A percentile compares a stretch with the other conserved stretches of the same genome.
phyloP scores from a whole-genome alignment of 257 asterid genomes.

The Eustoma russellianum region DNA sequence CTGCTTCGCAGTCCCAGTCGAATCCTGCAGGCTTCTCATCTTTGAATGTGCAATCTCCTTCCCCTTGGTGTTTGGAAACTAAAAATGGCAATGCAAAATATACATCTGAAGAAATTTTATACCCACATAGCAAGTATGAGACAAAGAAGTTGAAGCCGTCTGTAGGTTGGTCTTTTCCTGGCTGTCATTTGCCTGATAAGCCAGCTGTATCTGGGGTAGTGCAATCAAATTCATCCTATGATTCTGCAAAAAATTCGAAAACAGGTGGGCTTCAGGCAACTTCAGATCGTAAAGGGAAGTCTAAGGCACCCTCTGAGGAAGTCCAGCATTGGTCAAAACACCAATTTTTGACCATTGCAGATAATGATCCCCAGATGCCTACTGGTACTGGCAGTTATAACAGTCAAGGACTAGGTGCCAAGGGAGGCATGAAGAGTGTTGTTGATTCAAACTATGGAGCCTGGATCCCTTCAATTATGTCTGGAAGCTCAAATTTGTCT shows the following conservation, averaged over 20 bases:
- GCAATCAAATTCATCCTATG: no score
- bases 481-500: constrained; percentile 17
- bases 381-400: constrained; percentile 2
- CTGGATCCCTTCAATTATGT: constrained; percentile 12
- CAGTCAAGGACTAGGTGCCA: background rate
- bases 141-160: constrained; percentile 18
- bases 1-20: constrained; percentile 17
- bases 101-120: constrained; percentile 16
- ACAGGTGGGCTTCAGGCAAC: no score
- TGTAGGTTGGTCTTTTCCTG: constrained; percentile 15
- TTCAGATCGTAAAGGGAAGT: constrained; percentile 3
- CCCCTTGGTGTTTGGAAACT: constrained; percentile 9
- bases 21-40: constrained; percentile 18
- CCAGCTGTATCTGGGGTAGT: constrained; percentile 8
- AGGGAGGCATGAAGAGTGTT: constrained; percentile 7
- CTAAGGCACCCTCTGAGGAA: no score
- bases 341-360: background rate
- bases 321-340: no score
- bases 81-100: constrained; percentile 12
- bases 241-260: no score
- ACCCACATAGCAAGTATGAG: constrained; percentile 8
- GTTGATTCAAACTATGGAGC: constrained; percentile 14
- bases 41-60: constrained; percentile 14
- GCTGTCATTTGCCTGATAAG: constrained; percentile 8
- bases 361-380: background rate